A percentile compares a stretch with the other conserved stretches of the same genome.
Evolutionary conservation across 2,329 filamentous ascomycete genomes (phyloP).

Genomic region (Volutella citrinella): DNA sequence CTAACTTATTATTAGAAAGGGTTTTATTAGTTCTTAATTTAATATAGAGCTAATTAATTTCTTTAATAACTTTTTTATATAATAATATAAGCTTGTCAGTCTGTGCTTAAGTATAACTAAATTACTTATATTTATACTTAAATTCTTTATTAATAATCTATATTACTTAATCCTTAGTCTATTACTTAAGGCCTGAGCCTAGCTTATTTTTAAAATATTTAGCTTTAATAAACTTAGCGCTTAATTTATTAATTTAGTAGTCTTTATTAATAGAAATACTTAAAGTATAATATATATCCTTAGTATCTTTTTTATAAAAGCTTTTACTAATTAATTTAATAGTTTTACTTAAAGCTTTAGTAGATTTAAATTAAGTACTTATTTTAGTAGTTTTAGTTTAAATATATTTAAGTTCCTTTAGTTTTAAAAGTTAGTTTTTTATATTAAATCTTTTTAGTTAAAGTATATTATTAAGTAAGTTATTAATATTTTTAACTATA

Average conservation of each 20-base stretch:
- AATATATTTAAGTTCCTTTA: neutral
- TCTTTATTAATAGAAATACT: neutral
- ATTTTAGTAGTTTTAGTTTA: neutral
- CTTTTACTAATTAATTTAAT: slow-evolving; percentile 1
- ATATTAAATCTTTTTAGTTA: neutral
- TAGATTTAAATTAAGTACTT: neutral
- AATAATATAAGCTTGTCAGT: too few species aligned
- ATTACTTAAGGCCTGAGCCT: too few species aligned
- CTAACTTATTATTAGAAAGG: too few species aligned
- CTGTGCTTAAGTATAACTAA: neutral
- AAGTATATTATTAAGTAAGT: neutral
- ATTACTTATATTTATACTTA: too few species aligned
- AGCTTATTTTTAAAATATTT: neutral
- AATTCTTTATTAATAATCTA: too few species aligned
- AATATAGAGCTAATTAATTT: too few species aligned
- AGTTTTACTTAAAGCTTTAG: neutral
- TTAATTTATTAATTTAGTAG: slow-evolving; percentile 1
- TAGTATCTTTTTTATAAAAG: too few species aligned
- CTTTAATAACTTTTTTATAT: too few species aligned
- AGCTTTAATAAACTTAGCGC: neutral
- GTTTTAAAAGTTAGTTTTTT: too few species aligned
- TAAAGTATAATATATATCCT: neutral
- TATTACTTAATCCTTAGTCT: too few species aligned
- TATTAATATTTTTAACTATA: neutral
- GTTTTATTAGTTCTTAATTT: too few species aligned